Conservation (phyloP, 1,284 basidiomycete species). For the Mrakiaceae sp. region DNA sequence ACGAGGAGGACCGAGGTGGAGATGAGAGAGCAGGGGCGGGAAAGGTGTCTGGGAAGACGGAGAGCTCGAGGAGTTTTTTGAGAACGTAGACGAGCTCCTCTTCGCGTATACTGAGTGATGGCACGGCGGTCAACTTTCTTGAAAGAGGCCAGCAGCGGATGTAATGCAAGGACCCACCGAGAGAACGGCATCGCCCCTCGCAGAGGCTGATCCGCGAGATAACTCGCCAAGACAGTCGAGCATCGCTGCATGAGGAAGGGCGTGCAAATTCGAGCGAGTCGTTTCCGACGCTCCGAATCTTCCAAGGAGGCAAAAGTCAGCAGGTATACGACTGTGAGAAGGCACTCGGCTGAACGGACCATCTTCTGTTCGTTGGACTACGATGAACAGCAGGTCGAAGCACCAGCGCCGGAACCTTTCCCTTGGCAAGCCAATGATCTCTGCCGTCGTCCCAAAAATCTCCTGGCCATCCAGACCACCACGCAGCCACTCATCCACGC, state of each 20-base stretch:
- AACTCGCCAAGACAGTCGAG: slow-evolving; percentile 52
- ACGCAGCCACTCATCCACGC: too few species aligned
- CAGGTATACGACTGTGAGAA: too few species aligned
- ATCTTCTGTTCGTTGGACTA: not conserved
- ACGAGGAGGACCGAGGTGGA: slow-evolving; percentile 17
- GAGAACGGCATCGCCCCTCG: slow-evolving; percentile 75
- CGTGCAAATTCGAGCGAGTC: slow-evolving; percentile 42
- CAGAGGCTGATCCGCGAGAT: slow-evolving; percentile 67
- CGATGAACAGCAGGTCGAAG: slow-evolving; percentile 66
- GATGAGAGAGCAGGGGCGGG: slow-evolving; percentile 36
- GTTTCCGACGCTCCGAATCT: slow-evolving; percentile 34
- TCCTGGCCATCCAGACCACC: not conserved
- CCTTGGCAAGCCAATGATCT: slow-evolving; percentile 47
- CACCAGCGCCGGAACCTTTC: slow-evolving; percentile 91
- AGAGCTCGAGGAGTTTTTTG: slow-evolving; percentile 33
- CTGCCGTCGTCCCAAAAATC: slow-evolving; percentile 51
- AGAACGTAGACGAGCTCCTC: slow-evolving; percentile 82
- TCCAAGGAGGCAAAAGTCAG: too few species aligned
- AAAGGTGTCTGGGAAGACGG: not conserved
- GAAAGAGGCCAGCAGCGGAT: too few species aligned
- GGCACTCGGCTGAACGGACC: too few species aligned
- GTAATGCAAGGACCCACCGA: slow-evolving; percentile 41
- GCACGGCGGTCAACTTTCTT: not conserved
- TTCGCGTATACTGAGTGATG: slow-evolving; percentile 53
- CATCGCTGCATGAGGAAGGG: slow-evolving; percentile 54